phyloP scores from a whole-genome alignment of 1,139 yeast species.

The Fermentozyma sake region DNA sequence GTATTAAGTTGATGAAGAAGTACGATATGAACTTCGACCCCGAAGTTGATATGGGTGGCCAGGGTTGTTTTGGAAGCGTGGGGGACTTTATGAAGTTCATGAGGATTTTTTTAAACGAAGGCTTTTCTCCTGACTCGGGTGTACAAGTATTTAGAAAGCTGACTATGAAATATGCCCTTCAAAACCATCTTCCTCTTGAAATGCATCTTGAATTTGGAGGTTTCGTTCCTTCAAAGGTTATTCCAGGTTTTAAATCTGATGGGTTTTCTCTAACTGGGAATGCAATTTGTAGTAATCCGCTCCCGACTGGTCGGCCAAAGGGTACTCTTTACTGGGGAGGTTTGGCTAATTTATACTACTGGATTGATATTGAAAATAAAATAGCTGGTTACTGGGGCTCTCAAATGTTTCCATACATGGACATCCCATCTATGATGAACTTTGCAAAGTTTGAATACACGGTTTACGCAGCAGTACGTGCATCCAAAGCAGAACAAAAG shows the following conservation, averaged over 20 bases:
- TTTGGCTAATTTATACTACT: constrained; percentile 40
- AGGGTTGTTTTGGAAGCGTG: constrained; percentile 42
- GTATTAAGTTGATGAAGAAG: constrained; percentile 3
- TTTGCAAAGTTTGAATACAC: constrained; percentile 8
- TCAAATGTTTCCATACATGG: constrained; percentile 32
- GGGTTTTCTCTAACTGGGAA: constrained; percentile 14
- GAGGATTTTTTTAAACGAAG: constrained; percentile 44
- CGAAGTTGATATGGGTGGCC: constrained; percentile 45
- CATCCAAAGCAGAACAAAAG: too few species aligned
- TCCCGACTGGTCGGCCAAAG: constrained; percentile 38
- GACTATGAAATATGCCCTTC: constrained; percentile 28
- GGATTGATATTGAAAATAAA: constrained; percentile 41
- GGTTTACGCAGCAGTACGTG: constrained; percentile 9
- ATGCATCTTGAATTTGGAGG: constrained; percentile 8
- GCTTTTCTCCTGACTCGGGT: constrained; percentile 37
- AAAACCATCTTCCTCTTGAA: constrained; percentile 29
- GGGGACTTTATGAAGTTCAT: constrained; percentile 41
- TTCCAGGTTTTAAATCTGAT: constrained; percentile 2
- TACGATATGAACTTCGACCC: constrained; percentile 20
- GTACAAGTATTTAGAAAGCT: constrained; percentile 25
- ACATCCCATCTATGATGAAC: constrained; percentile 4
- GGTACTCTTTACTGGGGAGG: constrained; percentile 45
- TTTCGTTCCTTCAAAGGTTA: constrained; percentile 8
- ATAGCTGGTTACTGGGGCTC: constrained; percentile 42
- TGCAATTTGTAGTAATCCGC: constrained; percentile 14